Conservation (phyloP, 306 rosid species). For the Glycine soja region DNA sequence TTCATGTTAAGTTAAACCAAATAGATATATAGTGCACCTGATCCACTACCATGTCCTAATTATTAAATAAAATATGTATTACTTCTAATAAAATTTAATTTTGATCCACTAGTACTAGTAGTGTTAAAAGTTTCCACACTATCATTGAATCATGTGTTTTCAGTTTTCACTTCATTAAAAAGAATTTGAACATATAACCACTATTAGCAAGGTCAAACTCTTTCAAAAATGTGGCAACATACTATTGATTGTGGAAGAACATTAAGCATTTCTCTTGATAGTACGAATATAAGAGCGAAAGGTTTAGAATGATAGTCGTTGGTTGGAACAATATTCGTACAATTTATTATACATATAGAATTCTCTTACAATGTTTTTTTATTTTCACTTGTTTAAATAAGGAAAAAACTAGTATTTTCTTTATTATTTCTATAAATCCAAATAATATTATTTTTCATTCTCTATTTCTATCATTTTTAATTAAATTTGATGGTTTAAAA, state of each 20-base stretch:
- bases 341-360: no score
- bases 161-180: conserved; percentile 11
- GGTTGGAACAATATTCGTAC: no score
- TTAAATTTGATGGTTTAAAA: no score
- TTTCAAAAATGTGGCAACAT: conserved; percentile 1
- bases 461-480: no score
- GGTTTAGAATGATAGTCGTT: no score
- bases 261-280: conserved; percentile 4
- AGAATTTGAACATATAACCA: conserved; percentile 25
- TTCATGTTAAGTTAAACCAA: conserved; percentile 29
- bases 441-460: no score
- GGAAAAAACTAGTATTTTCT: no score
- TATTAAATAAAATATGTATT: background rate
- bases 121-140: background rate
- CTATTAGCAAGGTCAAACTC: conserved; percentile 4
- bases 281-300: background rate
- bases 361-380: no score
- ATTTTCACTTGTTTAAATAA: no score
- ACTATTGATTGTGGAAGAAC: background rate
- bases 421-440: no score
- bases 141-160: background rate
- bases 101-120: background rate
- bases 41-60: conserved; percentile 3
- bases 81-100: background rate
- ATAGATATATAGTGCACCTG: conserved; percentile 17